These are phyloP conservation scores for Coniochaeta sp. DNA, from an alignment of 2,329 filamentous ascomycete genomes.

Conservation along the genomic window DNA sequence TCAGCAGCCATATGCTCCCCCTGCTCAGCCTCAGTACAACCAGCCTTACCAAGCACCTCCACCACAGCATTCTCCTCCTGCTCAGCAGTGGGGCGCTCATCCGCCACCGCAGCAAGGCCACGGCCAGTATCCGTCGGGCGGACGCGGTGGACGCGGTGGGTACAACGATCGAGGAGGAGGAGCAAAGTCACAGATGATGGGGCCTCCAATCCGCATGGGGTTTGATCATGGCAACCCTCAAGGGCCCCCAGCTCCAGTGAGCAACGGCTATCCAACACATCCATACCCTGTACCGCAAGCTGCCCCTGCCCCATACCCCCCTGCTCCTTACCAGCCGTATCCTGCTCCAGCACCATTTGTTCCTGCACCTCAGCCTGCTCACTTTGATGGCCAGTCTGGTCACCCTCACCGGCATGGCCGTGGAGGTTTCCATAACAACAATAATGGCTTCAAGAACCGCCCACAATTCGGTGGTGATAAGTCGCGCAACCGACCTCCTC, in stretches of 20 bases:
- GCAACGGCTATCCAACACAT: conserved; percentile 31
- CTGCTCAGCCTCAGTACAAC: conserved; percentile 22
- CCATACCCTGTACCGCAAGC: conserved; percentile 20
- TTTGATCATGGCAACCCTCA: conserved; percentile 32
- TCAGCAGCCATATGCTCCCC: conserved; percentile 13
- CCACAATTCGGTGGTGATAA: conserved; percentile 28
- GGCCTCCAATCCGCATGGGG: conserved; percentile 45
- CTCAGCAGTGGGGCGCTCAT: conserved; percentile 34
- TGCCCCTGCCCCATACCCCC: conserved; percentile 19
- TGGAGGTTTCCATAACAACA: conserved; percentile 26
- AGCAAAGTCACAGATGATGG: conserved; percentile 35
- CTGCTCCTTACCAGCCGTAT: conserved; percentile 28
- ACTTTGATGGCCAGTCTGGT: conserved; percentile 21
- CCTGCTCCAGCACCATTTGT: conserved; percentile 24
- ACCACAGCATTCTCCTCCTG: conserved; percentile 23
- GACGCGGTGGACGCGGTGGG: conserved; percentile 29
- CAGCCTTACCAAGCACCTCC: conserved; percentile 22
- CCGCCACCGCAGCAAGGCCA: conserved; percentile 18
- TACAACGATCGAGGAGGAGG: conserved; percentile 32
- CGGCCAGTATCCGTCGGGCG: conserved; percentile 24
- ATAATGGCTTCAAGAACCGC: conserved; percentile 21
- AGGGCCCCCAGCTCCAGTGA: conserved; percentile 38
- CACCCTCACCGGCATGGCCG: conserved; percentile 29
- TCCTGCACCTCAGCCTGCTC: conserved; percentile 12
- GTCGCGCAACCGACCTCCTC: conserved; percentile 26